Evolutionary conservation across 78 protist genomes (phyloP).

Genomic region (Dictyostelium firmibasis): DNA sequence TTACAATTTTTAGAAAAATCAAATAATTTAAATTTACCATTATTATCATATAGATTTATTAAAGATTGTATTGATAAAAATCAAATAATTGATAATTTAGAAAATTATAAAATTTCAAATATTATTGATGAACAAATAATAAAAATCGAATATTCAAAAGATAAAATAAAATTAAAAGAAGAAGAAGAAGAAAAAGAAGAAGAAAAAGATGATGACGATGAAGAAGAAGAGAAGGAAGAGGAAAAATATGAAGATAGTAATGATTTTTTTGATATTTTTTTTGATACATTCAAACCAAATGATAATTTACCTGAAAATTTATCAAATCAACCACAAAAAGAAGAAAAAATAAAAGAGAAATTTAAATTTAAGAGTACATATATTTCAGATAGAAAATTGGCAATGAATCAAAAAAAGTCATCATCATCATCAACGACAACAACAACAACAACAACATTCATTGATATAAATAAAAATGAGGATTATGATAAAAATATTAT

Average conservation of each 20-base stretch:
- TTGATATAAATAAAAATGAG: not conserved
- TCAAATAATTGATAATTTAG: not conserved
- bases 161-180: no score
- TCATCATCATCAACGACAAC: not conserved
- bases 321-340: not conserved
- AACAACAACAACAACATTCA: not conserved
- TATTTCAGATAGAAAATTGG: not conserved
- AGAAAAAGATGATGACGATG: not conserved
- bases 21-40: not conserved
- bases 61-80: not conserved
- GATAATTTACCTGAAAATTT: not conserved
- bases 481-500: not conserved
- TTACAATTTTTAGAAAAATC: not conserved
- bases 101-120: not conserved
- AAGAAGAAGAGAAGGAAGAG: not conserved
- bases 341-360: not conserved
- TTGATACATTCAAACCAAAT: not conserved
- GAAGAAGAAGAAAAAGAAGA: not conserved
- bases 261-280: not conserved
- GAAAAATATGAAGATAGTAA: not conserved
- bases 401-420: not conserved
- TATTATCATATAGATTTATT: constrained; percentile 4
- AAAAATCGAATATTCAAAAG: not conserved
- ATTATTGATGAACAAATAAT: not conserved
- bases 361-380: not conserved